Base-by-base conservation (phyloP, 1,139 yeast species). In the Yamadazyma sp. region DNA sequence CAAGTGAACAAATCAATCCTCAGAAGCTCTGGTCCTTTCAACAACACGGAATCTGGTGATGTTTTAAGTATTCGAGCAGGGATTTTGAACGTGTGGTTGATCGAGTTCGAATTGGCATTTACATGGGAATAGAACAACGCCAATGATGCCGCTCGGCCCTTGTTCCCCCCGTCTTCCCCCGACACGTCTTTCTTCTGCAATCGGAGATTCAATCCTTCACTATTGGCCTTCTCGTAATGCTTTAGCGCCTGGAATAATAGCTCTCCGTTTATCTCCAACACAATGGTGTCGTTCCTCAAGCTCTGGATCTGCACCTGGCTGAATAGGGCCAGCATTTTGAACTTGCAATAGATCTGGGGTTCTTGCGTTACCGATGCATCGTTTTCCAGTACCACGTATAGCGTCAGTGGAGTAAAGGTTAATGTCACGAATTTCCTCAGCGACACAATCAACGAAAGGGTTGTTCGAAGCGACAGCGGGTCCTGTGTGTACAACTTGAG, bases 301-400 rank as follows among this genome's bases (percentile, higher is more conserved):
- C 75, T 68, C 40, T 61, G 47, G 59, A 78, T 48, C 61, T 79
- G 64, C 49, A 77, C 51, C 58, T 73, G 61, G 43, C 72, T 78
- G 52, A 80, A 81, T 20, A 78, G 51, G 18, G 64, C 54, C 2
- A 51, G 37, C 55, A 63, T 67, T 15, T 67, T 62, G 13, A 81
- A 51, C 45, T 75, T 78, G 48, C 82, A 75, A 83, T 84, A 80
- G 2, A 78, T 74, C 45, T 78, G 83, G 2, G 86, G 86, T 43
- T 79, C 83, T 37, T 57, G 64, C 6, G 42, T 13, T 27, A 64
- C 62, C 21, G 70, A 45, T 3, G 76, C 64, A 15, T 53, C 59
- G 43, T 62, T 57, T n/a, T 60, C 66, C 55, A 79, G 79, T 11
- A 79, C 73, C n/a, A 79, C 66, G 33, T 61, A 54, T 24, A 80